These are phyloP conservation scores for Eruca vesicaria DNA, from an alignment of 441 rosid genomes.

Conservation along the genomic window DNA sequence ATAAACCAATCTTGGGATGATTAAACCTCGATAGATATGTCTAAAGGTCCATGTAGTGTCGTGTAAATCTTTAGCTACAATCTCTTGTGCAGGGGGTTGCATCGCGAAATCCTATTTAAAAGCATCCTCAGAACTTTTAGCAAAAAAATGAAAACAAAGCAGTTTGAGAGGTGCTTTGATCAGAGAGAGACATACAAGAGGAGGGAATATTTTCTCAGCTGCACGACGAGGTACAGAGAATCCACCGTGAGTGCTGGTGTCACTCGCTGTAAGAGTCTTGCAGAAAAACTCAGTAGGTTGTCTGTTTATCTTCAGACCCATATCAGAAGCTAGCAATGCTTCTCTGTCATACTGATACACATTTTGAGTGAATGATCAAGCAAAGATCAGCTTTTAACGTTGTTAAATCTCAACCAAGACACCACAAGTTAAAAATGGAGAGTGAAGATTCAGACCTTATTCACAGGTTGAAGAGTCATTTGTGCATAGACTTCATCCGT, in stretches of 20 bases:
- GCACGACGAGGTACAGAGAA: neutral
- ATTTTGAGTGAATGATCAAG: neutral
- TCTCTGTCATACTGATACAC: slow-evolving; percentile 64
- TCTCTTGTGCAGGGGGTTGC: slow-evolving; percentile 95
- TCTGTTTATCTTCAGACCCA: neutral
- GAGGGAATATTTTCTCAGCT: neutral
- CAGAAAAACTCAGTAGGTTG: neutral
- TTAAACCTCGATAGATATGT: slow-evolving; percentile 82
- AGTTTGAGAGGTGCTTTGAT: neutral
- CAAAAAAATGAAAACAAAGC: slow-evolving; percentile 11
- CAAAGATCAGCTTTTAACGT: neutral
- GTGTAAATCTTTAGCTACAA: slow-evolving; percentile 92
- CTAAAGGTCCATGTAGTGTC: slow-evolving; percentile 84
- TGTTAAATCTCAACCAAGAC: neutral
- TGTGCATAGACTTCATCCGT: slow-evolving; percentile 98
- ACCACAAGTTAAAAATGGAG: slow-evolving; percentile 10
- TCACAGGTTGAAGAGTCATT: slow-evolving; percentile 92
- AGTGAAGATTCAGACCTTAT: slow-evolving; percentile 16
- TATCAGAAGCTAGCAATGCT: neutral
- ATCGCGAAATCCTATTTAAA: slow-evolving; percentile 72
- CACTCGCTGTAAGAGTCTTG: neutral
- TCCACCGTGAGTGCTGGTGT: neutral
- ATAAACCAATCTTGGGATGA: neutral
- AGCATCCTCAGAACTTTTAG: slow-evolving; percentile 1
- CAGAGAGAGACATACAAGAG: neutral